phyloP scores from a whole-genome alignment of 768 basidiomycete species.

The Sistotremastrum niveocremeum region DNA sequence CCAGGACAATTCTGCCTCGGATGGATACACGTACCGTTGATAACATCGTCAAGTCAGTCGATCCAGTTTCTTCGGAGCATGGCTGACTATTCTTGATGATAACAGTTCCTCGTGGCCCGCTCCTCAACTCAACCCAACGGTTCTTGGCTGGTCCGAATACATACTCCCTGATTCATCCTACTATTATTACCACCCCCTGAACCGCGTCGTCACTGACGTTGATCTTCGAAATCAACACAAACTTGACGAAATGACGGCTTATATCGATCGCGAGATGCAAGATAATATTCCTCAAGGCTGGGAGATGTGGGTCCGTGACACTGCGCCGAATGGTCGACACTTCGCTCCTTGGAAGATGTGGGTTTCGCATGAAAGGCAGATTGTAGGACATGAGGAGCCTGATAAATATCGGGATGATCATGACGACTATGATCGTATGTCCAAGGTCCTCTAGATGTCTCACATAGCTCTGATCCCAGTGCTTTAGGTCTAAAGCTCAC shows the following conservation, averaged over 20 bases:
- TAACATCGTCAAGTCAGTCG: conserved; percentile 6
- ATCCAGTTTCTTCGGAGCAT: conserved; percentile 12
- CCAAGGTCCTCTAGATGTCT: neutral
- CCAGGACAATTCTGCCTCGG: conserved; percentile 34
- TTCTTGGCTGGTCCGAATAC: conserved; percentile 65
- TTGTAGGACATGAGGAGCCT: conserved; percentile 35
- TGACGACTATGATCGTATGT: neutral
- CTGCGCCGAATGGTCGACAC: conserved; percentile 16
- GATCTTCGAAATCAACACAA: conserved; percentile 42
- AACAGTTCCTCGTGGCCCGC: conserved; percentile 12
- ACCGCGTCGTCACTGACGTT: conserved; percentile 55
- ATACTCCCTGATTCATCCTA: conserved; percentile 57
- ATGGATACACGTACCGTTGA: conserved; percentile 17
- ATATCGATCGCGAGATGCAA: conserved; percentile 24
- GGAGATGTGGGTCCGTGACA: conserved; percentile 54
- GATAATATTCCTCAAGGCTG: conserved; percentile 25
- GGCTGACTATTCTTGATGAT: neutral
- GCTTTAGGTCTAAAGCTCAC: conserved; percentile 54
- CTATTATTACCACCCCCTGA: conserved; percentile 56
- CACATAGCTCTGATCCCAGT: neutral
- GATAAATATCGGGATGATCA: conserved; percentile 2
- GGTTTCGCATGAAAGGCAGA: conserved; percentile 52
- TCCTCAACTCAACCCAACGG: conserved; percentile 25
- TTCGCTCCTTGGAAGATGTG: conserved; percentile 34
- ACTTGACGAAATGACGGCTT: conserved; percentile 36